Conservation (phyloP, 768 basidiomycete genomes). For the Pulveroboletus sp. region DNA sequence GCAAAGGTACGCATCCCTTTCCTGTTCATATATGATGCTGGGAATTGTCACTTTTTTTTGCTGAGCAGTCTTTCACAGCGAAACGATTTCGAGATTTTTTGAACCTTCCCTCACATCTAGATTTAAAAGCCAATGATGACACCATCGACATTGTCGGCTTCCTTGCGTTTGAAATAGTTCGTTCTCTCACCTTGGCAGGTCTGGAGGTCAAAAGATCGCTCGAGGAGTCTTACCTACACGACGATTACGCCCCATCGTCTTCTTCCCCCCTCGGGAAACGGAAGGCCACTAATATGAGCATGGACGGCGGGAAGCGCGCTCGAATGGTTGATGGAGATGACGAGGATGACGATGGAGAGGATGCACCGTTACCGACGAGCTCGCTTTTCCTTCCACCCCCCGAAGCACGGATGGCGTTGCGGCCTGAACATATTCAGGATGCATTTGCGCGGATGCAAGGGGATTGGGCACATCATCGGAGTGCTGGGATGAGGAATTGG, state of each 20-base stretch:
- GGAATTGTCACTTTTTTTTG: too few species aligned
- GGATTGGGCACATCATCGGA: conserved; percentile 75
- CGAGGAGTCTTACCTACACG: conserved; percentile 64
- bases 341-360: conserved; percentile 53
- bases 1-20: conserved; percentile 60
- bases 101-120: conserved; percentile 80
- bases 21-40: background rate
- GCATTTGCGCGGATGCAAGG: conserved; percentile 88
- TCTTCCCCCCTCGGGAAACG: conserved; percentile 66
- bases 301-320: conserved; percentile 41
- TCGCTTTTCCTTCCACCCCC: conserved; percentile 78
- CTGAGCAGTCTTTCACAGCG: conserved; percentile 39
- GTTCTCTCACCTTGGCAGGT: conserved; percentile 85
- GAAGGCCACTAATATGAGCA: conserved; percentile 48
- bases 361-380: conserved; percentile 61
- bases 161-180: conserved; percentile 95
- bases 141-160: conserved; percentile 96
- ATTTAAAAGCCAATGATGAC: conserved; percentile 88
- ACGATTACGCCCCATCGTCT: conserved; percentile 46
- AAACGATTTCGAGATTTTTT: conserved; percentile 95
- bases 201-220: conserved; percentile 77
- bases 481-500: conserved; percentile 88
- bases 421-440: conserved; percentile 85
- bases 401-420: conserved; percentile 71
- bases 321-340: conserved; percentile 48